Percentiles rank a stretch among this genome's conserved stretches.
phyloP scores from a whole-genome alignment of 352 stramenopile species.

The Saprolegnia diclina region DNA sequence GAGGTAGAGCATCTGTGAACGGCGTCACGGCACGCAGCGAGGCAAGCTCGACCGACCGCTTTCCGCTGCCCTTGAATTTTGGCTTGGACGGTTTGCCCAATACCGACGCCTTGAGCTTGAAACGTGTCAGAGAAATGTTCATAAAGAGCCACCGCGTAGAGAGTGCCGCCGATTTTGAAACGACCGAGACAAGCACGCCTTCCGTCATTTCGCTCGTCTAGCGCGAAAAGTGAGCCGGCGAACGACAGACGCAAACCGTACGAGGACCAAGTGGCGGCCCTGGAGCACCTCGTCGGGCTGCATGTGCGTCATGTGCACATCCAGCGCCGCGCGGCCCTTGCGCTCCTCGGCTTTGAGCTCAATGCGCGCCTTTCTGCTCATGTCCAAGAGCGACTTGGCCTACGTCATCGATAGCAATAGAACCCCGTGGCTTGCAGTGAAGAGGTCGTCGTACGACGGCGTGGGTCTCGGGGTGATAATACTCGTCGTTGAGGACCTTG shows the following conservation, averaged over 20 bases:
- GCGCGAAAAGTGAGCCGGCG: too few relatives aligned
- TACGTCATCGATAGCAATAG: neutral
- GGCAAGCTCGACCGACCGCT: neutral
- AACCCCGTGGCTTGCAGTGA: neutral
- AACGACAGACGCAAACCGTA: neutral
- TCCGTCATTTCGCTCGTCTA: too few relatives aligned
- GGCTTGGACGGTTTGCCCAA: neutral
- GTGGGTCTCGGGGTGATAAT: neutral
- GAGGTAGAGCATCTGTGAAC: too few relatives aligned
- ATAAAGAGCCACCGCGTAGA: too few relatives aligned
- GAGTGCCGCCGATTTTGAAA: too few relatives aligned
- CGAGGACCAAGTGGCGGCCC: neutral
- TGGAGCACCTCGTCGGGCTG: neutral
- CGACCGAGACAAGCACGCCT: too few relatives aligned
- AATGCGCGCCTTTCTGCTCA: neutral
- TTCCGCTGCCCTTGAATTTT: neutral
- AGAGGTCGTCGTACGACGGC: neutral
- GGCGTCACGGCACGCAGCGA: neutral
- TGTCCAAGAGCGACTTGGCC: neutral
- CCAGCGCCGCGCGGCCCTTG: neutral
- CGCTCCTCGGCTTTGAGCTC: conserved; percentile 1
- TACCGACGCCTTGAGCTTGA: neutral
- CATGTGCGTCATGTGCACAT: neutral
- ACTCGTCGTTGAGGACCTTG: conserved; percentile 15
- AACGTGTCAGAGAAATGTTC: neutral